Conservation (phyloP, 2,329 filamentous ascomycete genomes). For the Hypoxylon sp. region DNA sequence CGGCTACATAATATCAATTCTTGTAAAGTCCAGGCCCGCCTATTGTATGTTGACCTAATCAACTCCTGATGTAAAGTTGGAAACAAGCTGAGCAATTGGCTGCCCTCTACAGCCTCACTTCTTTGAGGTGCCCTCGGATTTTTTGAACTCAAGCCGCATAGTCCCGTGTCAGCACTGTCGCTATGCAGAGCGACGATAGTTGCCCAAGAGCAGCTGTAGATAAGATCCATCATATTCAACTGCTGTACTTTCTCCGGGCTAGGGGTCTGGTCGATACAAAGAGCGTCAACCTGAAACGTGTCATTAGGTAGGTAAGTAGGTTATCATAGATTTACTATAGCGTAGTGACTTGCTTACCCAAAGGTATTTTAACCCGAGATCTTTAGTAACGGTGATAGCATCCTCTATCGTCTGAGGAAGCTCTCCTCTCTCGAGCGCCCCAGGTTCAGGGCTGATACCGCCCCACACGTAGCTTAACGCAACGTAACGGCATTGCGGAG, state of each 20-base stretch:
- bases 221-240: constrained; percentile 15
- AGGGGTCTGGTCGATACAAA: constrained; percentile 16
- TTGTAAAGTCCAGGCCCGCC: constrained; percentile 9
- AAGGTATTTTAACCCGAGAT: constrained; percentile 10
- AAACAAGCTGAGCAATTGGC: constrained; percentile 10
- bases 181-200: constrained; percentile 9
- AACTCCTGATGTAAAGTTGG: constrained; percentile 9
- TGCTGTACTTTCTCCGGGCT: constrained; percentile 11
- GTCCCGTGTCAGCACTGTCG: constrained; percentile 5
- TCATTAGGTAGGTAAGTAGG: background rate
- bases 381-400: constrained; percentile 6
- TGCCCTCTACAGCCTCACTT: constrained; percentile 2
- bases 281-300: constrained; percentile 10
- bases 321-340: background rate
- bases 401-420: constrained; percentile 21
- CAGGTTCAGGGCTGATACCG: constrained; percentile 49
- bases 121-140: constrained; percentile 9
- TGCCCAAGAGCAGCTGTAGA: constrained; percentile 10
- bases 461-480: constrained; percentile 47
- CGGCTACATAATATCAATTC: constrained; percentile 8
- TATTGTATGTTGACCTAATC: background rate
- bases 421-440: constrained; percentile 9
- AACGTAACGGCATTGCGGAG: constrained; percentile 15
- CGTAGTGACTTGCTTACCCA: constrained; percentile 1
- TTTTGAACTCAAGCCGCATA: constrained; percentile 5